Percentiles rank a stretch among this genome's conserved stretches.
Evolutionary conservation across 1,284 basidiomycete species (phyloP).

Genomic region (Rhodotorula sp.): DNA sequence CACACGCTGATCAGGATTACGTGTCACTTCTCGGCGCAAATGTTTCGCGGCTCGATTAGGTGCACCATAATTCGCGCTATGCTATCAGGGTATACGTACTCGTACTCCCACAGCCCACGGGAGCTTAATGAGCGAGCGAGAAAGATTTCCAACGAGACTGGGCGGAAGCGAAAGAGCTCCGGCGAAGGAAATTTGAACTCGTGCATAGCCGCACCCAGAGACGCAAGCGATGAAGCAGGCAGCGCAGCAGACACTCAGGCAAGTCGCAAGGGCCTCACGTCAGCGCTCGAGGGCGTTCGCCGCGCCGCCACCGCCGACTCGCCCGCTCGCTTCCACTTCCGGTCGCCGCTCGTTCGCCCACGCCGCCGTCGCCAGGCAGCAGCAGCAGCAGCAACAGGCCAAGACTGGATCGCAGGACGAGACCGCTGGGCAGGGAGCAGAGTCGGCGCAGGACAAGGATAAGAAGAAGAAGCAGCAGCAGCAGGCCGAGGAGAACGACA

Average conservation of each 20-base stretch:
- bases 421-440: too few relatives aligned
- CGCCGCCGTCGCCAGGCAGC: constrained; percentile 1
- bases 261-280: not conserved
- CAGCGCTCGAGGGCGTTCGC: not conserved
- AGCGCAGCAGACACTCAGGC: constrained; percentile 9
- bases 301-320: constrained; percentile 3
- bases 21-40: too few relatives aligned
- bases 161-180: not conserved
- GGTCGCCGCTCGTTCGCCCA: constrained; percentile 11
- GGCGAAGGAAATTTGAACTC: not conserved
- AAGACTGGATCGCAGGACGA: not conserved
- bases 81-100: not conserved
- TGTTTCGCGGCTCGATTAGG: too few relatives aligned
- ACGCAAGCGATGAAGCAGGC: constrained; percentile 22
- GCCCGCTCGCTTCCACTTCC: not conserved
- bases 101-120: not conserved
- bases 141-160: not conserved
- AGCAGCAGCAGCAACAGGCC: constrained; percentile 1
- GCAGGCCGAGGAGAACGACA: constrained; percentile 33
- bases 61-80: too few relatives aligned
- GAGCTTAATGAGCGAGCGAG: not conserved
- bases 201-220: not conserved
- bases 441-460: not conserved
- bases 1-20: too few relatives aligned
- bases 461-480: constrained; percentile 20